A percentile compares a stretch with the other conserved stretches of the same genome.
These are phyloP conservation scores for Hypomyces rosellus DNA, from an alignment of 2,329 filamentous ascomycete genomes.

Conservation along the genomic window DNA sequence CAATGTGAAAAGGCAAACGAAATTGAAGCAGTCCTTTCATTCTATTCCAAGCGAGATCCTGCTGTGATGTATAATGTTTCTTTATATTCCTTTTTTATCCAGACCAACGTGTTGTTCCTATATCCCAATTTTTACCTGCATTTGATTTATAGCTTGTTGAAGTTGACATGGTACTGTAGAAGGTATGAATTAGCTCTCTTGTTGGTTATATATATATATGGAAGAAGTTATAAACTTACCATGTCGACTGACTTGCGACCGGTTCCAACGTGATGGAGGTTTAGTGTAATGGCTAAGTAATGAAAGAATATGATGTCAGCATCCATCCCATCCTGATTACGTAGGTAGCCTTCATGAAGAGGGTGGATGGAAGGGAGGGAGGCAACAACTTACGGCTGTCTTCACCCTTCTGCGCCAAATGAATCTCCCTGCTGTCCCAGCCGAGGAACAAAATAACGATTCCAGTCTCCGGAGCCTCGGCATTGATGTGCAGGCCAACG, in stretches of 20 bases:
- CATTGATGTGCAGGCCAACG: conserved; percentile 22
- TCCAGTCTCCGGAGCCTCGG: conserved; percentile 22
- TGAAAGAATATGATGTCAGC: not conserved
- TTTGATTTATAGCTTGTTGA: conserved; percentile 10
- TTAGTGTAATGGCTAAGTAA: conserved; percentile 28
- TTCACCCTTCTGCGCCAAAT: conserved; percentile 26
- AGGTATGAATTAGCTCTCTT: not conserved
- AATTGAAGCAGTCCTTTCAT: too few species aligned
- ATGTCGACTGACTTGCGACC: conserved; percentile 25
- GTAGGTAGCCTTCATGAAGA: not conserved
- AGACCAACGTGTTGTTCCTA: too few species aligned
- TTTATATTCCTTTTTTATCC: too few species aligned
- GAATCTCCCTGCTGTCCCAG: conserved; percentile 35
- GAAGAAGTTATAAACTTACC: conserved; percentile 19
- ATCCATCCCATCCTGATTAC: not conserved
- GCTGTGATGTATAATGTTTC: too few species aligned
- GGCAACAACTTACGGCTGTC: conserved; percentile 22
- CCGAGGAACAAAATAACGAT: conserved; percentile 30
- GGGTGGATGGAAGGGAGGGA: not conserved
- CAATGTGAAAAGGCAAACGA: too few species aligned
- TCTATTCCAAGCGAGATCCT: too few species aligned
- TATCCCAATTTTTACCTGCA: too few species aligned
- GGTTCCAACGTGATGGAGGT: conserved; percentile 26
- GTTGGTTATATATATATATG: not conserved
- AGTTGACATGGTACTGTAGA: conserved; percentile 23